Base-by-base conservation (phyloP, 1,139 yeast species). In the Protomyces pachydermus region DNA sequence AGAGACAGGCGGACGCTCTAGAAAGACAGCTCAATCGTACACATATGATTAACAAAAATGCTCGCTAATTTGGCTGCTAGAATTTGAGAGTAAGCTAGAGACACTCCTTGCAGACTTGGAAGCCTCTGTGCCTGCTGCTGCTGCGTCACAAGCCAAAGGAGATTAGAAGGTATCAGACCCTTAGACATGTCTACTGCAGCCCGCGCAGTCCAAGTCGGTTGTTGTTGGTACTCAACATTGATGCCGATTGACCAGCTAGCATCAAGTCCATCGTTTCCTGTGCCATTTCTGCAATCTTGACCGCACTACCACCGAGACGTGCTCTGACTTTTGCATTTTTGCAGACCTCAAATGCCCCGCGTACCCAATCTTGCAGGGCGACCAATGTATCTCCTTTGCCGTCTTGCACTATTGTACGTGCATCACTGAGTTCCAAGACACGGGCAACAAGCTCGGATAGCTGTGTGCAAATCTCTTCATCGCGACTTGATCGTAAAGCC, bases 11-110 rank as follows among this genome's bases (percentile, higher is more conserved):
- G 8, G 20, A 20, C 2, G 28, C 35, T 12, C 56, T 58, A 23
- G 62, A 58, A 16, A 35, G 52, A 38, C 62, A 55, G 14, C 62
- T 58, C 45, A 54, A 58, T 42, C 62, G 62, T 58, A 28, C 61
- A 48, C 38, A 32, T 8, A 10, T 12, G 42, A 5, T 37, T 1
- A 14, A 1, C 9, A 37, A 4, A 5, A 14, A n/a, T 37, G 42
- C 42, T 37, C n/a, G 23, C 28, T 28, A 32, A 52, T 32, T 4
- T 16, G 32, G 6, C 14, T 48, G 14, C 23, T 52, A 58, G 62
- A 20, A 18, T 38, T 58, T 18, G 62, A 58, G 12, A 39, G 18
- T 18, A 39, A 38, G 10, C 37, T 58, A 28, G 62, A 58, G 14
- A 20, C 45, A 9, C 37, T 58, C 23, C 35, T 58, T 28, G 18